These are phyloP conservation scores for Dalbergia cochinchinensis DNA, from an alignment of 306 rosid species.

Conservation along the genomic window DNA sequence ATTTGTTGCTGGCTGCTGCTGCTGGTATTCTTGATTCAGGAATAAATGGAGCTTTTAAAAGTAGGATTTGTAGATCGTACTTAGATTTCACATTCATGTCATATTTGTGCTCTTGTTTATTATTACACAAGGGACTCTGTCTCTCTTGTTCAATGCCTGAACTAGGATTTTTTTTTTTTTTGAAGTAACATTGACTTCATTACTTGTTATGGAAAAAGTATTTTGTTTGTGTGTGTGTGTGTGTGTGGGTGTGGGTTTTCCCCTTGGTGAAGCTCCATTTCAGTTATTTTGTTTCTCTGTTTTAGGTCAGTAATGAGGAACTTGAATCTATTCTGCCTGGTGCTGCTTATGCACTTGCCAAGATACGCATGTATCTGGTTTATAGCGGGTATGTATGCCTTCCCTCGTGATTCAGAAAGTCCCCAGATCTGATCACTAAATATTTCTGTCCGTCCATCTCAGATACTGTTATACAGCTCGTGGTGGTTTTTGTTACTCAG, in stretches of 20 bases:
- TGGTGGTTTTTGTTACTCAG: constrained; percentile 93
- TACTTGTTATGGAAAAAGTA: constrained; percentile 1
- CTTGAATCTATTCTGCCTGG: constrained; percentile 83
- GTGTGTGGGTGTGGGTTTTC: neutral
- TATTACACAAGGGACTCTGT: constrained; percentile 12
- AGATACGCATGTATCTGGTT: constrained; percentile 89
- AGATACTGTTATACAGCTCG: constrained; percentile 95
- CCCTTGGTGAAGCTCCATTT: constrained; percentile 30
- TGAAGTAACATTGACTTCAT: constrained; percentile 10
- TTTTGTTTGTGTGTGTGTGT: neutral
- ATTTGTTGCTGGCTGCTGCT: constrained; percentile 20
- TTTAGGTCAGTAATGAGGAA: constrained; percentile 77
- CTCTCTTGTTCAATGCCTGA: constrained; percentile 3
- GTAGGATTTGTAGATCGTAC: neutral
- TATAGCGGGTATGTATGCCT: constrained; percentile 79
- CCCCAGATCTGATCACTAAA: constrained; percentile 35
- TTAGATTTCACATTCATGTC: constrained; percentile 6
- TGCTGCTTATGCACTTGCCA: constrained; percentile 93
- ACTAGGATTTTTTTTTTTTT: constrained; percentile 8
- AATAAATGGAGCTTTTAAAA: neutral
- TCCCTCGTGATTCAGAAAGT: constrained; percentile 36
- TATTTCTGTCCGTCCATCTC: constrained; percentile 40
- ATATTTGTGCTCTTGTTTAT: constrained; percentile 15
- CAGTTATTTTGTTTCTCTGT: constrained; percentile 35
- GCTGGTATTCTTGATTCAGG: constrained; percentile 28